Evolutionary conservation across 805 yeast species (phyloP), one percentile per base, ranked within the genome.

Genomic region (Cyberlindnera petersonii): DNA sequence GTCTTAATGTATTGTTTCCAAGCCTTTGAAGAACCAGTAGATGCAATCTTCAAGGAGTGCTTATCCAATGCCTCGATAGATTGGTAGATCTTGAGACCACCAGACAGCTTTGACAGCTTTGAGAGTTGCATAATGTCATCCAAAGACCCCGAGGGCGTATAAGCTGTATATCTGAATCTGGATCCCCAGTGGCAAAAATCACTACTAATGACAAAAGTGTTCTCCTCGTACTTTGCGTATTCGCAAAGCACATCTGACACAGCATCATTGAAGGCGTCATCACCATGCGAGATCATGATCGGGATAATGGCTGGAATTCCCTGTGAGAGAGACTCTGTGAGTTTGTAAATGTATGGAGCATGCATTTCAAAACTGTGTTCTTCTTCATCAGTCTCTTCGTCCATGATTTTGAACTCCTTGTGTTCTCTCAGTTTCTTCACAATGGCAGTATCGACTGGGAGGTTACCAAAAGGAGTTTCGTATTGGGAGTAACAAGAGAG

Each of bases 291-390:
- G 5, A 93, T 72, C 74, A 91, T 68, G 31, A 93, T 74, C 0
- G 98, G 98, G 3, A 93, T 70, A 7, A 91, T 74, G 24, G 57
- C 59, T 11, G 68, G 81, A 45, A 36, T 47, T n/a, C 48, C 68
- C 46, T 42, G 61, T 4, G 60, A 44, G 3, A 54, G 36, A 37
- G 54, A 50, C 17, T 64, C 50, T 9, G 80, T 68, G 38, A 71
- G 63, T 42, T 75, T 70, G 50, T 74, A 70, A 8, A 86, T 63
- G 43, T 75, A 80, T 0, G 98, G 96, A 56, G 82, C 72, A 60
- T 93, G 98, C 96, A 93, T 86, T 55, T 93, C 98, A 53, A 93
- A 76, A 36, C 93, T 82, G 59, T 93, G 98, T 58, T 93, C 98
- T 14, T 82, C 83, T 43, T 79, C 77, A 58, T 93, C 98, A 11